phyloP scores from a whole-genome alignment of 1,139 yeast species.

The Pichia sp. region DNA sequence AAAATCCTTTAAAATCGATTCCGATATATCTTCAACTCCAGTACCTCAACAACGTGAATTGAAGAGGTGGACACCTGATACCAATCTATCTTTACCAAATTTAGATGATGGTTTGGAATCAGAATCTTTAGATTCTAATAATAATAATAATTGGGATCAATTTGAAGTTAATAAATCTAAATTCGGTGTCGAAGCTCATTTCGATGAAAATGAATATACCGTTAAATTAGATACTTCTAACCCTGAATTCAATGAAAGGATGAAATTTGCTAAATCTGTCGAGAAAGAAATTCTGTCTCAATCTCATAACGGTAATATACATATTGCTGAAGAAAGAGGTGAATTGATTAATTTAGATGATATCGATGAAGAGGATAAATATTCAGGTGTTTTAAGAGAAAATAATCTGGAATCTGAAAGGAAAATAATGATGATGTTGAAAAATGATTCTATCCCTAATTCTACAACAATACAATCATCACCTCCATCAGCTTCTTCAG shows the following conservation, averaged over 20 bases:
- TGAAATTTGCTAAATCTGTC: conserved; percentile 64
- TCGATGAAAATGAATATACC: conserved; percentile 85
- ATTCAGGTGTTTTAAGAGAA: conserved; percentile 74
- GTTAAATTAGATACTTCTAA: conserved; percentile 69
- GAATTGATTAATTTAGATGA: conserved; percentile 71
- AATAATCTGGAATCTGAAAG: conserved; percentile 33
- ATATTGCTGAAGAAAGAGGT: conserved; percentile 90
- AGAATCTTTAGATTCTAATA: conserved; percentile 14
- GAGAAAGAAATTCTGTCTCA: conserved; percentile 79
- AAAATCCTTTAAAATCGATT: conserved; percentile 63
- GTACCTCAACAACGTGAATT: conserved; percentile 59
- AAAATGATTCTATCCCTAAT: conserved; percentile 8
- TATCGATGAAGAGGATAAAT: conserved; percentile 90
- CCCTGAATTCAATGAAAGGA: conserved; percentile 63
- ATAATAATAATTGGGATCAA: conserved; percentile 78
- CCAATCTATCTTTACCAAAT: conserved; percentile 34
- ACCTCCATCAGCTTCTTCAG: conserved; percentile 7
- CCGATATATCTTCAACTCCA: conserved; percentile 54
- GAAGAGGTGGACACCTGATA: conserved; percentile 82
- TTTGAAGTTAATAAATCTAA: conserved; percentile 81
- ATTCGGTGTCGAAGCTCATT: conserved; percentile 82
- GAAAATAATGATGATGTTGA: conserved; percentile 25
- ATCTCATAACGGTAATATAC: conserved; percentile 58
- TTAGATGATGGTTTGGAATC: neutral
- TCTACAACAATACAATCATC: conserved; percentile 39